phyloP scores from a whole-genome alignment of 208 protist genomes.

The Wallacemonas sp. region DNA sequence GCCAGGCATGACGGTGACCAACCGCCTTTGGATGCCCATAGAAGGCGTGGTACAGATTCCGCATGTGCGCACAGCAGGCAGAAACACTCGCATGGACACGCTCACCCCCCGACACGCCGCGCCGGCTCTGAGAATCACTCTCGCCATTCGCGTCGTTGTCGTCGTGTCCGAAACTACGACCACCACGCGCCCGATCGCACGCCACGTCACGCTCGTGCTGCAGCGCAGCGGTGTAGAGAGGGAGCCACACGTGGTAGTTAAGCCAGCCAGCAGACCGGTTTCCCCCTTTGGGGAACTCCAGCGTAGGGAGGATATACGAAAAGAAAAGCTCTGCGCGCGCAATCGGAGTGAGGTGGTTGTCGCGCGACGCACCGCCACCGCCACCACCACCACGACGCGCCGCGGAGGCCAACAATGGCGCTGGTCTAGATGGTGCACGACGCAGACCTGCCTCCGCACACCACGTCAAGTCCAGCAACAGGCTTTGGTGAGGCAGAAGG shows the following conservation, averaged over 20 bases:
- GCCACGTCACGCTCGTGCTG: not conserved
- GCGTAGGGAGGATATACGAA: constrained; percentile 31
- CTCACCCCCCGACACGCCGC: too few relatives aligned
- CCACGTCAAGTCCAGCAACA: constrained; percentile 40
- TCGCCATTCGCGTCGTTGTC: not conserved
- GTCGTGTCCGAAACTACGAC: not conserved
- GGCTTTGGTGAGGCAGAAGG: constrained; percentile 8
- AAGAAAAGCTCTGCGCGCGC: constrained; percentile 36
- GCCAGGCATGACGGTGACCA: constrained; percentile 28
- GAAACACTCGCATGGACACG: too few relatives aligned
- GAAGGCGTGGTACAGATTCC: constrained; percentile 9
- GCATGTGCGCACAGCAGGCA: constrained; percentile 11
- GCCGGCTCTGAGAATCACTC: too few relatives aligned
- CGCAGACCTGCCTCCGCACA: constrained; percentile 30
- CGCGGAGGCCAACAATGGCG: constrained; percentile 27
- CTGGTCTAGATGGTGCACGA: too few relatives aligned
- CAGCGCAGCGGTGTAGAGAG: not conserved
- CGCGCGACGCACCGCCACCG: constrained; percentile 4
- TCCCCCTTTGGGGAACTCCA: constrained; percentile 31
- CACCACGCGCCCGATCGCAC: not conserved
- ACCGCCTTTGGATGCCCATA: constrained; percentile 15
- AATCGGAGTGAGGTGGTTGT: constrained; percentile 18
- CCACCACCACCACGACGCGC: constrained; percentile 35
- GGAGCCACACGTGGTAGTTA: constrained; percentile 21
- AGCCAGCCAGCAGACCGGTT: constrained; percentile 34